Percentiles rank a stretch among this genome's conserved stretches.
Evolutionary conservation across 768 basidiomycete genomes (phyloP).

Genomic region (Tulasnella sp.): DNA sequence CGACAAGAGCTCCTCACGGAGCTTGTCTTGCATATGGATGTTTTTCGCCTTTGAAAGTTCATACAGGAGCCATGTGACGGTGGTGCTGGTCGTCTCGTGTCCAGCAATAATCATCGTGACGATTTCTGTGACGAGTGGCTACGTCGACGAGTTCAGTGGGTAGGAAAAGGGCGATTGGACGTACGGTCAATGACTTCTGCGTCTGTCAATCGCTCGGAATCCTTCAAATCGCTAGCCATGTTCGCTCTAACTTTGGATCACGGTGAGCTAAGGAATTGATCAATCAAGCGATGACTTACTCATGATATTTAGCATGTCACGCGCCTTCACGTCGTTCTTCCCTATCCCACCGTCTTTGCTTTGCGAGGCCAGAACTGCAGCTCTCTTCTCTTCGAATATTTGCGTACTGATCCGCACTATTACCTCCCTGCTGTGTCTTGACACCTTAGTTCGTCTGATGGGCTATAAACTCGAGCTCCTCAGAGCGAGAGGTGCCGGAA

Average conservation of each 20-base stretch:
- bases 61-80: slow-evolving; percentile 27
- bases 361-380: slow-evolving; percentile 19
- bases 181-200: slow-evolving; percentile 25
- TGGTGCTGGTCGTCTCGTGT: slow-evolving; percentile 25
- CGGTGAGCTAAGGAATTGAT: neutral
- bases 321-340: slow-evolving; percentile 25
- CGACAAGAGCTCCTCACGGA: slow-evolving; percentile 42
- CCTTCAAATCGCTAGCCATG: slow-evolving; percentile 26
- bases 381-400: slow-evolving; percentile 26
- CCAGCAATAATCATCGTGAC: slow-evolving; percentile 14
- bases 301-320: slow-evolving; percentile 27
- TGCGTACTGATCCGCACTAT: slow-evolving; percentile 19
- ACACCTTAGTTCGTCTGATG: neutral
- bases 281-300: slow-evolving; percentile 20
- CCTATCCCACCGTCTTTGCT: slow-evolving; percentile 20
- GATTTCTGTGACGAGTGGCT: neutral
- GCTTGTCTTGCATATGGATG: slow-evolving; percentile 35
- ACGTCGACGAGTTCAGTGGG: neutral
- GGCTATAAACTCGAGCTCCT: neutral
- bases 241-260: slow-evolving; percentile 26
- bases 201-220: slow-evolving; percentile 26
- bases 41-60: slow-evolving; percentile 34
- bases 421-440: neutral
- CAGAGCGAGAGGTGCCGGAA: neutral
- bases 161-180: slow-evolving; percentile 7